Evolutionary conservation across 2,329 filamentous ascomycete genomes (phyloP), one percentile per base, ranked within the genome.

Genomic region (Claviceps citrina): DNA sequence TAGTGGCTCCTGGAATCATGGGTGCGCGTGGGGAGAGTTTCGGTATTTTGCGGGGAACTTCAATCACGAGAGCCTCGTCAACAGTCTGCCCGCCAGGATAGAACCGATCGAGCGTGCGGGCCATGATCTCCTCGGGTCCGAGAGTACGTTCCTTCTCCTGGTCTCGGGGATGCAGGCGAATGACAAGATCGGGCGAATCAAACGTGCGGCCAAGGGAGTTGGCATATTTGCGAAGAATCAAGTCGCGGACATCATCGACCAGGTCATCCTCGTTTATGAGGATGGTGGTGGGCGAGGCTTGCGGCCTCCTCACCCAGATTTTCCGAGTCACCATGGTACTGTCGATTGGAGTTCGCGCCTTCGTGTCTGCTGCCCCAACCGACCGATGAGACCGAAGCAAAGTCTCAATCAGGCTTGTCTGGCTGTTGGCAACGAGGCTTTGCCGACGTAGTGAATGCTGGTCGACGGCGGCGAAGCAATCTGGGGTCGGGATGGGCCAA

Each of bases 161-260:
- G 51, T 85, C 80, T 41, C 85, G 73, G n/a, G 82, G 75, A 13
- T 71, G 58, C 49, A 96, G 82, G 46, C 82, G 78, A 47, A 96
- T 68, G 9, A 74, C 78, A 43, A 98, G 73, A 58, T 98, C 91
- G 10, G 91, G 91, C 9, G 91, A 73, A 62, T 98, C 91, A 59
- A 87, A 95, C 39, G 73, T 82, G 50, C 78, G 78, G 38, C 89
- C 89, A 20, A 98, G 69, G 12, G 86, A 93, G 61, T 98, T 96
- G 51, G 78, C 77, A 59, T 96, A 98, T 65, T 96, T 96, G 53
- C 76, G 78, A 50, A 96, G 66, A 42, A 96, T 91, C 68, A 85
- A 76, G 50, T 95, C 91, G 51, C 89, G 81, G 45, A 94, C 80
- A 61, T 95, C 89, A 59, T 98, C 91, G 42, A 96, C 87, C 51